phyloP scores from a whole-genome alignment of 352 stramenopile genomes.

The Pythium scleroteichum region DNA sequence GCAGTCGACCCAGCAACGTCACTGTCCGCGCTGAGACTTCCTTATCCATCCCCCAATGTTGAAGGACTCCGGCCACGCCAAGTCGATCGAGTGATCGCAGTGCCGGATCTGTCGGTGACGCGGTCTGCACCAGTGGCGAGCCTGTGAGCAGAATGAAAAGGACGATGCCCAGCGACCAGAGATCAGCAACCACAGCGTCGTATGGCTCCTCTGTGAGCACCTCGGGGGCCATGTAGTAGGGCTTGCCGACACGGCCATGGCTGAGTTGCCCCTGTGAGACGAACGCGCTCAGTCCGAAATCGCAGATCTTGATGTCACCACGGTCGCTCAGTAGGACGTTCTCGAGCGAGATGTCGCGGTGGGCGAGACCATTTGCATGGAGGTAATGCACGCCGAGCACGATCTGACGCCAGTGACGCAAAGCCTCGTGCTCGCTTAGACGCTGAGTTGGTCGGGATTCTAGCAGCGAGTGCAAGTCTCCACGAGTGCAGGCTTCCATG shows the following conservation, averaged over 20 bases:
- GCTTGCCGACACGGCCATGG: conserved; percentile 54
- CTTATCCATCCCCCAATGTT: conserved; percentile 27
- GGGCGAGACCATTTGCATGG: conserved; percentile 48
- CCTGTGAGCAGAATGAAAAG: conserved; percentile 66
- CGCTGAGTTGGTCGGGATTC: conserved; percentile 4
- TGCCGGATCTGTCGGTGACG: conserved; percentile 33
- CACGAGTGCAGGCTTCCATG: conserved; percentile 3
- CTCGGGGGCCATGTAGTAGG: conserved; percentile 79
- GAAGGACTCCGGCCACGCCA: conserved; percentile 37
- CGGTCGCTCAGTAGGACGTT: conserved; percentile 48
- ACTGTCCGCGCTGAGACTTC: conserved; percentile 9
- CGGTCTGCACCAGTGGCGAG: conserved; percentile 40
- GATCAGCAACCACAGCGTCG: conserved; percentile 47
- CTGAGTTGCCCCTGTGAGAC: conserved; percentile 27
- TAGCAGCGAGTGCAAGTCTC: neutral
- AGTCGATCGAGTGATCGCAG: conserved; percentile 33
- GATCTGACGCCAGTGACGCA: conserved; percentile 42
- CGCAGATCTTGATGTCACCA: conserved; percentile 45
- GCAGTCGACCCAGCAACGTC: neutral
- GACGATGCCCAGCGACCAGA: conserved; percentile 62
- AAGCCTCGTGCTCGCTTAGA: conserved; percentile 38
- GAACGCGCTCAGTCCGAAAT: conserved; percentile 60
- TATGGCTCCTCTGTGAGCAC: conserved; percentile 35
- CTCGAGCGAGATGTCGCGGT: conserved; percentile 65
- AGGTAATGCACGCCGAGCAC: conserved; percentile 45